Evolutionary conservation across 176 grass and related monocot species (phyloP).

Genomic region (Cocos nucifera): DNA sequence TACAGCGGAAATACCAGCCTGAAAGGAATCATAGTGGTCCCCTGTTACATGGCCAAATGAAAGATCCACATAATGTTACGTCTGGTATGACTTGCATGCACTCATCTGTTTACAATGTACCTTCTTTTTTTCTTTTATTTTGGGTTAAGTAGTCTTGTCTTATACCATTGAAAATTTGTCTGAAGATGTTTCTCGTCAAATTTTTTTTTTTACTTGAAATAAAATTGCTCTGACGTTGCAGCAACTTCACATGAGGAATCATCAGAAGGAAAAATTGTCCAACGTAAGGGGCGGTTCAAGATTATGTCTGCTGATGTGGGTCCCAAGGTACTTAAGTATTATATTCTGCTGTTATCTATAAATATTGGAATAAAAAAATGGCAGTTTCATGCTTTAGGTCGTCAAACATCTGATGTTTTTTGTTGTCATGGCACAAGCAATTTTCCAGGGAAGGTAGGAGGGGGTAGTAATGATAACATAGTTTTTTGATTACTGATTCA

Average conservation of each 20-base stretch:
- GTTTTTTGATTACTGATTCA: too few relatives aligned
- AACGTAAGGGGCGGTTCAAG: conserved; percentile 77
- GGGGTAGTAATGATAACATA: too few relatives aligned
- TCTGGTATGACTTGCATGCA: conserved; percentile 40
- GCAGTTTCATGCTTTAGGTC: not conserved
- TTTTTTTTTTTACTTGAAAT: not conserved
- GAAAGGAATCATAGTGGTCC: conserved; percentile 70
- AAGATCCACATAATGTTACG: conserved; percentile 35
- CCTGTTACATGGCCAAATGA: conserved; percentile 49
- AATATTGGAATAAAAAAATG: too few relatives aligned
- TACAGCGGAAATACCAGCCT: conserved; percentile 40
- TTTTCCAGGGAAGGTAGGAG: too few relatives aligned
- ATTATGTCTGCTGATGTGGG: conserved; percentile 55
- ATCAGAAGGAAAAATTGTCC: conserved; percentile 55
- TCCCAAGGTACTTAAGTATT: conserved; percentile 64
- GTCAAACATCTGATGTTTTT: conserved; percentile 10
- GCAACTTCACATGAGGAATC: conserved; percentile 39
- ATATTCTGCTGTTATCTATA: too few relatives aligned
- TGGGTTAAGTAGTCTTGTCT: too few relatives aligned
- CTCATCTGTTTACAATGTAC: not conserved
- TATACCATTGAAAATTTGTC: too few relatives aligned
- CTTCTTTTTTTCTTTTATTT: conserved; percentile 4
- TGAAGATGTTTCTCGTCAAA: conserved; percentile 11
- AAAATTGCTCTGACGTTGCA: not conserved
- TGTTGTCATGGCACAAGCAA: too few relatives aligned